Evolutionary conservation across 2,329 filamentous ascomycete genomes (phyloP).

Genomic region (Microthyrium microscopicum): DNA sequence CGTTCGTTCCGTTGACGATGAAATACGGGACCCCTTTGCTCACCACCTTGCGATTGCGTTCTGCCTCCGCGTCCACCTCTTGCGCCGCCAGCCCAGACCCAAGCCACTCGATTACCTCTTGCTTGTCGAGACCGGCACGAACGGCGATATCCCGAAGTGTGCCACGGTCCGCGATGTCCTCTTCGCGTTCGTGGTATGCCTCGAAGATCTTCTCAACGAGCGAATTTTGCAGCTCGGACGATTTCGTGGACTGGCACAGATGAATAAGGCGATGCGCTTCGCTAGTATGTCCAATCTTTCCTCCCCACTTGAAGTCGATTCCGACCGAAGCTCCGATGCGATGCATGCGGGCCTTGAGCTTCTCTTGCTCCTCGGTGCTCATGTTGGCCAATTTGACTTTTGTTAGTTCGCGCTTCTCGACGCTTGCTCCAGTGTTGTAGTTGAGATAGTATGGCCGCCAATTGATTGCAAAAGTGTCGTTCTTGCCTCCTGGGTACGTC

Average conservation of each 20-base stretch:
- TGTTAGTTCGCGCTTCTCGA: constrained; percentile 10
- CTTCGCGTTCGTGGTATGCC: constrained; percentile 45
- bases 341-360: constrained; percentile 14
- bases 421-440: constrained; percentile 8
- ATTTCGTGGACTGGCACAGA: constrained; percentile 10
- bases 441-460: constrained; percentile 25
- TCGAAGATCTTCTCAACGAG: constrained; percentile 28
- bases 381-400: neutral
- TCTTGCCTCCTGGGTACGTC: constrained; percentile 22
- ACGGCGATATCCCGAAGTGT: constrained; percentile 16
- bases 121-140: constrained; percentile 37
- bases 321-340: constrained; percentile 18
- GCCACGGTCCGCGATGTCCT: constrained; percentile 16
- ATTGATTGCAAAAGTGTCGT: constrained; percentile 20
- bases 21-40: constrained; percentile 7
- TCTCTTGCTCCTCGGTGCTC: constrained; percentile 9
- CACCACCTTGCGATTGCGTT: neutral
- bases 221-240: constrained; percentile 38
- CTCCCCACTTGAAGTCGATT: constrained; percentile 19
- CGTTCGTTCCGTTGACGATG: constrained; percentile 2
- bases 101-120: constrained; percentile 38
- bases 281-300: constrained; percentile 19
- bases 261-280: constrained; percentile 21
- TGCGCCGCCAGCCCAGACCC: constrained; percentile 36
- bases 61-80: constrained; percentile 40